Evolutionary conservation across 208 protist genomes (phyloP).

Genomic region (Acanthamoeba castellanii): DNA sequence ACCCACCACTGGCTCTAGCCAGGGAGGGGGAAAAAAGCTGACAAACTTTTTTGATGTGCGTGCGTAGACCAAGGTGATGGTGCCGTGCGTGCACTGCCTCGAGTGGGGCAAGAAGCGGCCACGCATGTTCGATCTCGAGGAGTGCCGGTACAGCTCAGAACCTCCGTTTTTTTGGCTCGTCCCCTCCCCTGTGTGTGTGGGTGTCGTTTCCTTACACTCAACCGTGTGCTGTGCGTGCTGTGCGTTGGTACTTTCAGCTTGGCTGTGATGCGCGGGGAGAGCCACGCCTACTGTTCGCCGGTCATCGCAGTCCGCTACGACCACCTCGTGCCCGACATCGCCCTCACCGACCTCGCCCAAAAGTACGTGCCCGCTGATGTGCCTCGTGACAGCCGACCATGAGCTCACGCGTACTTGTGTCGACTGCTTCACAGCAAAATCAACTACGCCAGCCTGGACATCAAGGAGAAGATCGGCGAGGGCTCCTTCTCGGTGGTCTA

Average conservation of each 20-base stretch:
- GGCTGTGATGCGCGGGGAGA: conserved; percentile 34
- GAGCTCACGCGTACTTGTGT: neutral
- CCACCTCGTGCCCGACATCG: conserved; percentile 62
- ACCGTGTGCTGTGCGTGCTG: neutral
- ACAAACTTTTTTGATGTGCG: neutral
- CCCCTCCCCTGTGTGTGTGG: neutral
- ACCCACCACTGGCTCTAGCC: neutral
- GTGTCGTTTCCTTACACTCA: neutral
- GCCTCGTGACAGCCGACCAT: neutral
- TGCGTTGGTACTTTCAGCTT: neutral
- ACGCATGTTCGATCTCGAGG: conserved; percentile 2
- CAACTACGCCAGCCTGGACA: conserved; percentile 64
- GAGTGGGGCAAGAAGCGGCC: conserved; percentile 43
- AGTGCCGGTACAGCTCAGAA: neutral
- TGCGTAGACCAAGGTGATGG: neutral
- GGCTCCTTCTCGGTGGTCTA: conserved; percentile 73
- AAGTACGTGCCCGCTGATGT: neutral
- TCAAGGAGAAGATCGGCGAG: conserved; percentile 75
- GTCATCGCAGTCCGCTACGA: conserved; percentile 44
- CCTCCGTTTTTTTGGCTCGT: neutral
- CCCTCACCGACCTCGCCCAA: neutral
- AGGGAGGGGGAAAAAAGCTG: neutral
- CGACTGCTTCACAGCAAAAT: conserved; percentile 10
- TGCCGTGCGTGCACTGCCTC: conserved; percentile 38
- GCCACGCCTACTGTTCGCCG: conserved; percentile 8